Conservation (phyloP, 2,329 filamentous ascomycete genomes). For the Penicillium sclerotiorum region DNA sequence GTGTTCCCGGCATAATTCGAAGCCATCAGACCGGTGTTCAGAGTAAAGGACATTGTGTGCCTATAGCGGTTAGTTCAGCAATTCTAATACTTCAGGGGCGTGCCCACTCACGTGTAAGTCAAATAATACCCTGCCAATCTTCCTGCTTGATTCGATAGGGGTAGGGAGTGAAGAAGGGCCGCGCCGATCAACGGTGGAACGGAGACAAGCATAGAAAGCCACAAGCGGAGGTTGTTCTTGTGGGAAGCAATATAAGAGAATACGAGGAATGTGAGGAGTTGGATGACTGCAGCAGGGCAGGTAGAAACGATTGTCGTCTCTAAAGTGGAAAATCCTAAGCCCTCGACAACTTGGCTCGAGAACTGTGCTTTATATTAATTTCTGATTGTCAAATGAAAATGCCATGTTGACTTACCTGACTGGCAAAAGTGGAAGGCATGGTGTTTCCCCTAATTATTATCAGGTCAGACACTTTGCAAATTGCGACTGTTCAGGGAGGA, state of each 20-base stretch:
- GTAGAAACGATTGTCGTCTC: neutral
- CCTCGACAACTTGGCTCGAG: neutral
- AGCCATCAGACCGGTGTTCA: neutral
- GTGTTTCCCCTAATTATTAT: neutral
- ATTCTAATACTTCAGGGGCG: neutral
- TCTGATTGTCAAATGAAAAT: neutral
- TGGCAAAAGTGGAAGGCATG: neutral
- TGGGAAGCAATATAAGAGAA: neutral
- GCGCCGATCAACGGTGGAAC: neutral
- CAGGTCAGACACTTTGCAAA: neutral
- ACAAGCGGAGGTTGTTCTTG: neutral
- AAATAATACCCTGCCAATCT: neutral
- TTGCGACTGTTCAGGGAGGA: too few relatives aligned
- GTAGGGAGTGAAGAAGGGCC: neutral
- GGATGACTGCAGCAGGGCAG: neutral
- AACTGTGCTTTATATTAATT: neutral
- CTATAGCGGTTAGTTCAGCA: neutral
- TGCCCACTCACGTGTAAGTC: neutral
- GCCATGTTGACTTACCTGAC: neutral
- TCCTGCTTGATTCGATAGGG: neutral
- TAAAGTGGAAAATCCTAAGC: neutral
- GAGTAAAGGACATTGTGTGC: neutral
- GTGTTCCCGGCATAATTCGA: neutral
- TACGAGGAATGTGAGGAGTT: neutral
- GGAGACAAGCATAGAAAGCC: neutral